Percentiles rank a stretch among this genome's conserved stretches.
Evolutionary conservation across 768 basidiomycete species (phyloP).

Genomic region (Floccularia luteovirens): DNA sequence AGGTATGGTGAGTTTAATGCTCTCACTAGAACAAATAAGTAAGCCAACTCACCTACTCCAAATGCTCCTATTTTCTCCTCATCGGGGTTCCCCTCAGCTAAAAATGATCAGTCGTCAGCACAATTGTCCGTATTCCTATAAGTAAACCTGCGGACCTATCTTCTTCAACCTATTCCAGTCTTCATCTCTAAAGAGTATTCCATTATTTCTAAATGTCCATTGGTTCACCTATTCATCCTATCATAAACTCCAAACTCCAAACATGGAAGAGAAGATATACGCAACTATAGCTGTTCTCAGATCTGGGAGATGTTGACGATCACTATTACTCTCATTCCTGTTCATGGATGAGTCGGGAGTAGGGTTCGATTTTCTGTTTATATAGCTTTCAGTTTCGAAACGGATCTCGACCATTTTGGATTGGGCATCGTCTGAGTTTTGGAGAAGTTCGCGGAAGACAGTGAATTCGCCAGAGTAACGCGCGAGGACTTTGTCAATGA

Average conservation of each 20-base stretch:
- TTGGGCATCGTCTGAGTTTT: constrained; percentile 93
- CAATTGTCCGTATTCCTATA: not conserved
- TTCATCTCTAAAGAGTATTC: constrained; percentile 71
- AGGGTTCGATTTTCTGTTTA: constrained; percentile 22
- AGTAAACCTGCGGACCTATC: constrained; percentile 47
- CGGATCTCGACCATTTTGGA: constrained; percentile 70
- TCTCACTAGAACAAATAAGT: not conserved
- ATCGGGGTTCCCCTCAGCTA: constrained; percentile 90
- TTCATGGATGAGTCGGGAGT: not conserved
- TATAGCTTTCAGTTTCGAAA: constrained; percentile 58
- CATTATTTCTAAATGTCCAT: constrained; percentile 89
- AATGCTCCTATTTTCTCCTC: constrained; percentile 96
- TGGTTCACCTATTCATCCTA: constrained; percentile 47
- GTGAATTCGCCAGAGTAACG: constrained; percentile 95
- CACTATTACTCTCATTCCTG: not conserved
- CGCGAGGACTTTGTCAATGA: constrained; percentile 95
- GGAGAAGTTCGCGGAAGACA: constrained; percentile 75
- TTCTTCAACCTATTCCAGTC: constrained; percentile 90
- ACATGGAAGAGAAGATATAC: constrained; percentile 9
- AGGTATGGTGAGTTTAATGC: not conserved
- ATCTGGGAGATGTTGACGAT: constrained; percentile 47
- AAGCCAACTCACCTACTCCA: constrained; percentile 54
- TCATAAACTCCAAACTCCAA: not conserved
- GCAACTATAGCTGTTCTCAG: constrained; percentile 53
- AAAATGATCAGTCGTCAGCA: constrained; percentile 1